Evolutionary conservation across 2,329 filamentous ascomycete species (phyloP).

Genomic region (Botryotinia globosa): DNA sequence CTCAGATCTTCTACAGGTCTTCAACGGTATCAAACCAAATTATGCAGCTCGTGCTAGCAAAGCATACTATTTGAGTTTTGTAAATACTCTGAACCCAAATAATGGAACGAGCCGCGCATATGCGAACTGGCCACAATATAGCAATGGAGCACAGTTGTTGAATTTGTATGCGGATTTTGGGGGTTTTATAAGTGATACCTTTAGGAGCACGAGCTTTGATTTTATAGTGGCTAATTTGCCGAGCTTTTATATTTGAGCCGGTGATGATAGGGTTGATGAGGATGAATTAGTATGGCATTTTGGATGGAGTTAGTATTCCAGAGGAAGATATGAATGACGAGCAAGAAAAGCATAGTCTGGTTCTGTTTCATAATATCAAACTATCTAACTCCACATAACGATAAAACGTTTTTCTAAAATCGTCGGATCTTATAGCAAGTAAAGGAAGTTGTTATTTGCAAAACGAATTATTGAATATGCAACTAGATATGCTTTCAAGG

Average conservation of each 20-base stretch:
- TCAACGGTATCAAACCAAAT: constrained; percentile 42
- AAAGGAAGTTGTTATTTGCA: no score
- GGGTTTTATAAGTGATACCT: constrained; percentile 47
- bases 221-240: constrained; percentile 40
- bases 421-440: background rate
- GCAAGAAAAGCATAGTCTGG: background rate
- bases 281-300: background rate
- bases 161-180: constrained; percentile 44
- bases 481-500: background rate
- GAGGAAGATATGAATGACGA: background rate
- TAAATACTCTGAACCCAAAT: constrained; percentile 71
- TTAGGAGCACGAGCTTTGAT: constrained; percentile 45
- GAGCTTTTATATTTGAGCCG: constrained; percentile 27
- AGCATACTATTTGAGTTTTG: constrained; percentile 70
- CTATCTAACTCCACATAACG: background rate
- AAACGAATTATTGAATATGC: background rate
- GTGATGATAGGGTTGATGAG: background rate
- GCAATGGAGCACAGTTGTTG: constrained; percentile 46
- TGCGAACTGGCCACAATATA: constrained; percentile 51
- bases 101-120: constrained; percentile 44
- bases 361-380: background rate
- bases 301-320: background rate
- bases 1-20: constrained; percentile 66
- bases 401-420: background rate
- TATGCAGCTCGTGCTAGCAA: constrained; percentile 57